Conservation (phyloP, 805 yeast genomes). For the Blastobotrys terrestris region DNA sequence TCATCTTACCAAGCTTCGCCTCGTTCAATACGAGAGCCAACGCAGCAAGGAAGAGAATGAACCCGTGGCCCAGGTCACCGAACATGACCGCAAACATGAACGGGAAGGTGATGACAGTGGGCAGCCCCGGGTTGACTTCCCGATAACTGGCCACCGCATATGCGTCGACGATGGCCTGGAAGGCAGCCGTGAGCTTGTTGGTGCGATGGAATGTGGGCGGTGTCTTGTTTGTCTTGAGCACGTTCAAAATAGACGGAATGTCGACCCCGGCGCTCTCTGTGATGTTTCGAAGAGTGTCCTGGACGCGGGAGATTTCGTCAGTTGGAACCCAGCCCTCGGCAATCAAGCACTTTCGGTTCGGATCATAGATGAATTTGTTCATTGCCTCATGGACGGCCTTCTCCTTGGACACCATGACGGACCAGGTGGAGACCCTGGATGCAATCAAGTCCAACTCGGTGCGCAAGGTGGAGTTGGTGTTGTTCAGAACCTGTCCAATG, state of each 20-base stretch:
- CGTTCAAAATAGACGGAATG: slow-evolving; percentile 42
- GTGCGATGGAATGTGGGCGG: slow-evolving; percentile 95
- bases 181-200: slow-evolving; percentile 90
- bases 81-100: slow-evolving; percentile 99
- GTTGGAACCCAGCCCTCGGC: slow-evolving; percentile 98
- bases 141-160: slow-evolving; percentile 90
- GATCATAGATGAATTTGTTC: slow-evolving; percentile 76
- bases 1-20: slow-evolving; percentile 55
- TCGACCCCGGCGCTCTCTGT: slow-evolving; percentile 44
- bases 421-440: slow-evolving; percentile 70
- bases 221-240: slow-evolving; percentile 67
- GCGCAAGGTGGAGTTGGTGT: slow-evolving; percentile 61
- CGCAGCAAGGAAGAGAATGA: slow-evolving; percentile 72
- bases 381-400: slow-evolving; percentile 73
- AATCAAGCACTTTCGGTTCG: slow-evolving; percentile 73
- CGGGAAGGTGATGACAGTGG: slow-evolving; percentile 93
- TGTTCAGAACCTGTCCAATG: slow-evolving; percentile 52
- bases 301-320: slow-evolving; percentile 62
- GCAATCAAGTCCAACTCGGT: slow-evolving; percentile 78
- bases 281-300: slow-evolving; percentile 56
- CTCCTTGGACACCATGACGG: slow-evolving; percentile 63
- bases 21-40: slow-evolving; percentile 67
- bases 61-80: slow-evolving; percentile 97
- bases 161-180: slow-evolving; percentile 90
- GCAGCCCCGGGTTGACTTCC: slow-evolving; percentile 93